Evolutionary conservation across 2,329 filamentous ascomycete genomes (phyloP).

Genomic region (Bimuria novae-zelandiae): DNA sequence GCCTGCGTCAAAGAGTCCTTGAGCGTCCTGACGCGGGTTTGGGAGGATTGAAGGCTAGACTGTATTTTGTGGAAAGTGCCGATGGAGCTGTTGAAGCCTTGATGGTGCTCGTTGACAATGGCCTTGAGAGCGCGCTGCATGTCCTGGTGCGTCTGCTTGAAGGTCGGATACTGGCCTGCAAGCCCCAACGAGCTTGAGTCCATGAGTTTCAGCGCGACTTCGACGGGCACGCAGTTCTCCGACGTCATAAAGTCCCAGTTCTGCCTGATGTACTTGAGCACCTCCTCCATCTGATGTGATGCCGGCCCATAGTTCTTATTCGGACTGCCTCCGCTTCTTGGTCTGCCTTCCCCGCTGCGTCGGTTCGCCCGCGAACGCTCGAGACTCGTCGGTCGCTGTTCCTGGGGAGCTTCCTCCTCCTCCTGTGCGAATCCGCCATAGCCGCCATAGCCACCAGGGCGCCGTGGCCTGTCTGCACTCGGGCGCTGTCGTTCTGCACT

Average conservation of each 20-base stretch:
- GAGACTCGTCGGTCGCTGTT: conserved; percentile 45
- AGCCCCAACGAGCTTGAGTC: conserved; percentile 92
- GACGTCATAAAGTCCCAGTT: conserved; percentile 94
- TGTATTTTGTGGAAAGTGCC: conserved; percentile 99
- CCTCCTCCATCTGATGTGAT: conserved; percentile 55
- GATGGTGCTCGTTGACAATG: conserved; percentile 96
- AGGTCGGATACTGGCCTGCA: conserved; percentile 84
- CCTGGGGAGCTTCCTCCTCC: conserved; percentile 33
- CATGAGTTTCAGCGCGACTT: conserved; percentile 91
- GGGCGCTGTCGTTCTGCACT: conserved; percentile 16
- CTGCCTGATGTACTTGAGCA: conserved; percentile 80
- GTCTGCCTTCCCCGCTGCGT: conserved; percentile 42
- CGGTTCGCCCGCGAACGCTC: conserved; percentile 42
- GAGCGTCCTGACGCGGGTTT: conserved; percentile 79
- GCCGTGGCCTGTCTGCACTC: conserved; percentile 36
- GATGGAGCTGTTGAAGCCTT: conserved; percentile 98
- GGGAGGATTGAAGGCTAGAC: conserved; percentile 84
- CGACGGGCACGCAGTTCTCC: conserved; percentile 87
- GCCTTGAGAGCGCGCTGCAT: conserved; percentile 91
- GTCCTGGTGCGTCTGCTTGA: conserved; percentile 80
- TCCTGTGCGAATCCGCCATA: conserved; percentile 40
- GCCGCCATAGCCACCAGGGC: conserved; percentile 48
- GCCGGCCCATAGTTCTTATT: conserved; percentile 47
- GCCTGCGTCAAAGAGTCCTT: conserved; percentile 82
- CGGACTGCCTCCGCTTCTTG: conserved; percentile 19